Conservation (phyloP, 2,329 filamentous ascomycete species). For the Cladosporium velox region DNA sequence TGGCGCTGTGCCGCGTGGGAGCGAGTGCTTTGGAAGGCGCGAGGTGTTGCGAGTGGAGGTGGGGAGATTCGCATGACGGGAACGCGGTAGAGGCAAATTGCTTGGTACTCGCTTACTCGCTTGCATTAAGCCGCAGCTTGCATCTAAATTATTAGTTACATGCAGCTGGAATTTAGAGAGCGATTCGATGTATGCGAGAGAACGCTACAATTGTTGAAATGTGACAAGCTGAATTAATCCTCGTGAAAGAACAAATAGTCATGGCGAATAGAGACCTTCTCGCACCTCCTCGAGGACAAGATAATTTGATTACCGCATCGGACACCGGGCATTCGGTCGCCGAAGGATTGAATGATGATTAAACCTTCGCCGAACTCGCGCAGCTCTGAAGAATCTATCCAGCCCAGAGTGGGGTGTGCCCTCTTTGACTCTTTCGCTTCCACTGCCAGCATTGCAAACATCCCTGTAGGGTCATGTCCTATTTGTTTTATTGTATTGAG, state of each 20-base stretch:
- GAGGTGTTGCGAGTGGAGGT: conserved; percentile 3
- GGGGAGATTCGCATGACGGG: not conserved
- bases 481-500: conserved; percentile 40
- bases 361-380: conserved; percentile 3
- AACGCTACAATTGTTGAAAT: no score
- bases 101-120: not conserved
- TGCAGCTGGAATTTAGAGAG: not conserved
- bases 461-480: conserved; percentile 33
- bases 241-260: not conserved
- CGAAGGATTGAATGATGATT: not conserved
- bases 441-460: not conserved
- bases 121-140: not conserved
- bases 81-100: not conserved
- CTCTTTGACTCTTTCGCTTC: conserved; percentile 7
- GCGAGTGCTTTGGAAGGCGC: not conserved
- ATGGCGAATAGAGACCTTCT: not conserved
- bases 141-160: not conserved
- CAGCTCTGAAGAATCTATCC: conserved; percentile 17
- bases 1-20: not conserved
- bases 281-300: not conserved
- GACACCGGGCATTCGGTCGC: not conserved
- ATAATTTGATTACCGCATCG: not conserved
- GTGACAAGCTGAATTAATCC: not conserved
- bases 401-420: conserved; percentile 8
- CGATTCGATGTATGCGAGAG: no score